Percentiles rank a stretch among this genome's conserved stretches.
Evolutionary conservation across 169 alveolate species (phyloP).

Genomic region (Cryptosporidium sp.): DNA sequence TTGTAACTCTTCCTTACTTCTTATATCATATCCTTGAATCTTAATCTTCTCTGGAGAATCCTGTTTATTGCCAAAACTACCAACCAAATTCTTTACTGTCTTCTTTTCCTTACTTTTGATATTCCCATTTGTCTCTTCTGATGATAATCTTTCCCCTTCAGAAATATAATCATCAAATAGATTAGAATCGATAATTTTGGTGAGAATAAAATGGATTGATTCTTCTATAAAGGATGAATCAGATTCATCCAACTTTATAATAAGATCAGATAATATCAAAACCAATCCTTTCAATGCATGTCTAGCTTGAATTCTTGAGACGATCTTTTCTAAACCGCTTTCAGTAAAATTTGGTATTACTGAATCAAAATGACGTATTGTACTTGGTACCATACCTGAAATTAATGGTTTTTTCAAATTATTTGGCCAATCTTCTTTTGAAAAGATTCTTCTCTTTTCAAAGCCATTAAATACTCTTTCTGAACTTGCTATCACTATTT

Average conservation of each 20-base stretch:
- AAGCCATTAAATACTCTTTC: background rate
- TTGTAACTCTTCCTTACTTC: background rate
- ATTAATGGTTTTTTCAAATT: background rate
- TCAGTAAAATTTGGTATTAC: constrained; percentile 4
- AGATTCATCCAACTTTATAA: background rate
- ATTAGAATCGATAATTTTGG: constrained; percentile 34
- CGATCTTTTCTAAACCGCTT: background rate
- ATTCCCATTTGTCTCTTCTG: background rate
- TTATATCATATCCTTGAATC: constrained; percentile 7
- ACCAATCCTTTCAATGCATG: constrained; percentile 43
- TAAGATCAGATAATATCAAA: constrained; percentile 10
- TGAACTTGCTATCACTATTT: background rate
- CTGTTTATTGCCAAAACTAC: background rate
- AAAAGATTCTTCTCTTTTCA: constrained; percentile 2
- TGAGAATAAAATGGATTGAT: constrained; percentile 21
- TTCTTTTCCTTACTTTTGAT: background rate
- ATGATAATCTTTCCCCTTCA: background rate
- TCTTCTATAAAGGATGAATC: constrained; percentile 7
- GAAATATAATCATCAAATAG: constrained; percentile 6
- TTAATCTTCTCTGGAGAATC: constrained; percentile 18
- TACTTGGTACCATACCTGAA: constrained; percentile 32
- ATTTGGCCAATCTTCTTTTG: constrained; percentile 35
- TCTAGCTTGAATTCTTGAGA: constrained; percentile 48
- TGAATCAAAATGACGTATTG: constrained; percentile 20
- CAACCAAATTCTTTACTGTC: constrained; percentile 20